These are phyloP conservation scores for Piper betle DNA, from an alignment of 164 flowering plant genomes.

Conservation along the genomic window DNA sequence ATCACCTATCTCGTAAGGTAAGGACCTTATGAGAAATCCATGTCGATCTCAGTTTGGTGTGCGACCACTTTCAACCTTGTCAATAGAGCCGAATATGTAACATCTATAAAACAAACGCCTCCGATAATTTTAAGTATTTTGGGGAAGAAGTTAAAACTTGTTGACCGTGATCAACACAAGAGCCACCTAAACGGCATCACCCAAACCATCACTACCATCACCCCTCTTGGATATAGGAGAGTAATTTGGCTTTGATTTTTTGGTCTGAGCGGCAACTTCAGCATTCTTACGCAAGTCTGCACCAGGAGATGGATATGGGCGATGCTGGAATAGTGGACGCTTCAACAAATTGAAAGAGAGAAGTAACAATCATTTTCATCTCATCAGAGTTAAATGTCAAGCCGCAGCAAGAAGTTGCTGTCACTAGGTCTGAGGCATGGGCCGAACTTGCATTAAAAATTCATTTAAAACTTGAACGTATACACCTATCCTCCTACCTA, in stretches of 20 bases:
- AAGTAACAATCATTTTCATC: not conserved
- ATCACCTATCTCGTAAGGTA: too few species aligned
- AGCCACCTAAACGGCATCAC: constrained; percentile 71
- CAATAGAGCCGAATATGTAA: too few species aligned
- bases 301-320: constrained; percentile 99
- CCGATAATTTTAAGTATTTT: not conserved
- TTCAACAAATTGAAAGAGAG: constrained; percentile 21
- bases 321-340: constrained; percentile 99
- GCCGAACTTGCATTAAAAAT: too few species aligned
- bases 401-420: not conserved
- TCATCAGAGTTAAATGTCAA: not conserved
- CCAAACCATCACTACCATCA: constrained; percentile 97
- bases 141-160: not conserved
- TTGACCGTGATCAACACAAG: not conserved
- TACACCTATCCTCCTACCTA: too few species aligned
- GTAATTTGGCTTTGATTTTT: constrained; percentile 44
- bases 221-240: constrained; percentile 76
- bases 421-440: too few species aligned
- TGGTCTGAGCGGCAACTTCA: constrained; percentile 70
- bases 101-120: not conserved
- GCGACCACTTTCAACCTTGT: too few species aligned
- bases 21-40: too few species aligned
- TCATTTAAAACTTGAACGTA: too few species aligned
- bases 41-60: too few species aligned
- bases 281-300: constrained; percentile 96